phyloP scores from a whole-genome alignment of 73 alveolate species.

The Loxodes magnus region DNA sequence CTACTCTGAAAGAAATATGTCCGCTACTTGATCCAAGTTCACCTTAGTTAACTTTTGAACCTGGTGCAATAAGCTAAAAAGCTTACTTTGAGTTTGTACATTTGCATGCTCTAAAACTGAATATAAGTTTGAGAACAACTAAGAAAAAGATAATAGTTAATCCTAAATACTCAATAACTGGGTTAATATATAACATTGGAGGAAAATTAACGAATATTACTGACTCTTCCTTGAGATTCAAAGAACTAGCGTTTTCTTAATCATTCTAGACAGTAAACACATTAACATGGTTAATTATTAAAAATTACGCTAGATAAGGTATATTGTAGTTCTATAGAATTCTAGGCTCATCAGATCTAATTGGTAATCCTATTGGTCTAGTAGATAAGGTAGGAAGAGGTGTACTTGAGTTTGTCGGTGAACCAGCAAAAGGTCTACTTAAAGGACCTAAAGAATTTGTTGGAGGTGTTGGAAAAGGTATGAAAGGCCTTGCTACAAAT shows the following conservation, averaged over 20 bases:
- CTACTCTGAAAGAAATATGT: not conserved
- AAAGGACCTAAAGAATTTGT: constrained; percentile 79
- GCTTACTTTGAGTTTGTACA: constrained; percentile 31
- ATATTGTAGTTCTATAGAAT: constrained; percentile 56
- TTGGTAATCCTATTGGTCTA: constrained; percentile 83
- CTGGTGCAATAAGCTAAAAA: constrained; percentile 14
- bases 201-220: constrained; percentile 42
- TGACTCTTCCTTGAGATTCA: constrained; percentile 35
- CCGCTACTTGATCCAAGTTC: constrained; percentile 12
- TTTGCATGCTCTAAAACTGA: constrained; percentile 31
- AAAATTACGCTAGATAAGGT: constrained; percentile 54
- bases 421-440: constrained; percentile 74
- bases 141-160: not conserved
- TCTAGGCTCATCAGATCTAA: constrained; percentile 59
- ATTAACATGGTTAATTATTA: constrained; percentile 6
- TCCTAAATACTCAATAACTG: constrained; percentile 19
- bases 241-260: constrained; percentile 28
- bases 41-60: constrained; percentile 10
- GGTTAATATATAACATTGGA: constrained; percentile 15
- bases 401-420: constrained; percentile 75
- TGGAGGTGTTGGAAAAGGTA: constrained; percentile 84
- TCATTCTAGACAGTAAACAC: constrained; percentile 24
- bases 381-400: constrained; percentile 82
- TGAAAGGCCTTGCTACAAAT: constrained; percentile 41
- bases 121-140: constrained; percentile 13